Conservation (phyloP, 805 yeast genomes). For the Candida easanensis region DNA sequence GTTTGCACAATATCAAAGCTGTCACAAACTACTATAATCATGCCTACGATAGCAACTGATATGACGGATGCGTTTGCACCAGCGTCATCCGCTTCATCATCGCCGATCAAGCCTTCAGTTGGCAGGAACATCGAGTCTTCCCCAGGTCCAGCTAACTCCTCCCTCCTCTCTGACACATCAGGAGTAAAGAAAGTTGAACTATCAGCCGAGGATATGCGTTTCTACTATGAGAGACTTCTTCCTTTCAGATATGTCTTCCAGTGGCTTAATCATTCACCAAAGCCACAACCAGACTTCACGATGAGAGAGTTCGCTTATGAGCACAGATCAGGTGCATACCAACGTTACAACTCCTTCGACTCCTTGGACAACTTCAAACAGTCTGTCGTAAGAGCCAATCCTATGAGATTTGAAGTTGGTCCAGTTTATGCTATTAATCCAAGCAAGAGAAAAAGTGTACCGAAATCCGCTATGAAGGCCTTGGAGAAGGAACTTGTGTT, state of each 20-base stretch:
- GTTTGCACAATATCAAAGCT: background rate
- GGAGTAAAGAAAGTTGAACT: constrained; percentile 9
- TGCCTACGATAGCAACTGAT: constrained; percentile 23
- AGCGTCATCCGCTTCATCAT: constrained; percentile 23
- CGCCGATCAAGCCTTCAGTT: constrained; percentile 25
- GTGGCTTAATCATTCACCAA: constrained; percentile 87
- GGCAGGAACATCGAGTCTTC: constrained; percentile 19
- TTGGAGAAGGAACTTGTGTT: constrained; percentile 84
- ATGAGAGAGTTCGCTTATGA: constrained; percentile 95
- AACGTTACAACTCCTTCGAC: constrained; percentile 78
- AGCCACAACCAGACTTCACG: constrained; percentile 71
- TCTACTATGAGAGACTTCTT: constrained; percentile 64
- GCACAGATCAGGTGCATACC: constrained; percentile 80
- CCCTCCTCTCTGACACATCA: background rate
- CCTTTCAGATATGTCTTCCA: constrained; percentile 80
- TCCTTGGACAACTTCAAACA: constrained; percentile 69
- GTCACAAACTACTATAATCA: background rate
- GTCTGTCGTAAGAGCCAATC: constrained; percentile 71
- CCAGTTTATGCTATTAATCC: constrained; percentile 89
- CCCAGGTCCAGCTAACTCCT: constrained; percentile 13
- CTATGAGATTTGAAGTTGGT: constrained; percentile 92
- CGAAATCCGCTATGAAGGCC: constrained; percentile 78
- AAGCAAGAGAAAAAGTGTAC: constrained; percentile 71
- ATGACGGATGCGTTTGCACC: constrained; percentile 9
- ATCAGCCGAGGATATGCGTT: constrained; percentile 59